Percentiles rank a stretch among this genome's conserved stretches.
These are phyloP conservation scores for Stagonosporopsis cucurbitacearum DNA, from an alignment of 2,329 filamentous ascomycete genomes.

Conservation along the genomic window DNA sequence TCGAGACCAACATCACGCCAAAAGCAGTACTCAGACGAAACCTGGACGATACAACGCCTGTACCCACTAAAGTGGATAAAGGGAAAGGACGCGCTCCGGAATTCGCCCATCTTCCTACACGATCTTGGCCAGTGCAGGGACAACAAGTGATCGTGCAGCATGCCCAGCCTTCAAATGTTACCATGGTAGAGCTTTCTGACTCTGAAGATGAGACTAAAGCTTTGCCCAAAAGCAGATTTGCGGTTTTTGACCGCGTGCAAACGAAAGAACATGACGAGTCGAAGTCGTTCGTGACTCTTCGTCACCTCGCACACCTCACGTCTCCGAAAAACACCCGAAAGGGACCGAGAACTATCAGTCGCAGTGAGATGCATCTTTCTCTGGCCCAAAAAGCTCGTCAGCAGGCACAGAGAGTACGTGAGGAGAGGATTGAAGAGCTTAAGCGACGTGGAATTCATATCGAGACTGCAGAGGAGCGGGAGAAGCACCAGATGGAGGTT, in stretches of 20 bases:
- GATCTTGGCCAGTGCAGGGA: constrained; percentile 28
- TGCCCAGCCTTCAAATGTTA: constrained; percentile 10
- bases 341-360: constrained; percentile 66
- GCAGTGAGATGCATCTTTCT: constrained; percentile 70
- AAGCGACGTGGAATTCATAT: constrained; percentile 80
- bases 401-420: constrained; percentile 79
- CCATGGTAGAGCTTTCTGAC: constrained; percentile 52
- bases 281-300: constrained; percentile 70
- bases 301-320: constrained; percentile 75
- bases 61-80: constrained; percentile 56
- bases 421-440: constrained; percentile 77
- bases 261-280: constrained; percentile 68
- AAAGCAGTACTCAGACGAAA: constrained; percentile 6
- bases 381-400: constrained; percentile 75
- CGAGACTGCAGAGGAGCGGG: constrained; percentile 85
- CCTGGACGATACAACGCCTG: constrained; percentile 8
- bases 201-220: constrained; percentile 70
- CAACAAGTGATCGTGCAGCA: constrained; percentile 23
- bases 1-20: constrained; percentile 1
- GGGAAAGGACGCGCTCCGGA: constrained; percentile 65
- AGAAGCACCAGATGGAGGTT: constrained; percentile 79
- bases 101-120: constrained; percentile 42
- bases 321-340: constrained; percentile 59
- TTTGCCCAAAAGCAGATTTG: constrained; percentile 46
- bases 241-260: constrained; percentile 73